Evolutionary conservation across 1,284 basidiomycete genomes (phyloP).

Genomic region (Boletus mariae): DNA sequence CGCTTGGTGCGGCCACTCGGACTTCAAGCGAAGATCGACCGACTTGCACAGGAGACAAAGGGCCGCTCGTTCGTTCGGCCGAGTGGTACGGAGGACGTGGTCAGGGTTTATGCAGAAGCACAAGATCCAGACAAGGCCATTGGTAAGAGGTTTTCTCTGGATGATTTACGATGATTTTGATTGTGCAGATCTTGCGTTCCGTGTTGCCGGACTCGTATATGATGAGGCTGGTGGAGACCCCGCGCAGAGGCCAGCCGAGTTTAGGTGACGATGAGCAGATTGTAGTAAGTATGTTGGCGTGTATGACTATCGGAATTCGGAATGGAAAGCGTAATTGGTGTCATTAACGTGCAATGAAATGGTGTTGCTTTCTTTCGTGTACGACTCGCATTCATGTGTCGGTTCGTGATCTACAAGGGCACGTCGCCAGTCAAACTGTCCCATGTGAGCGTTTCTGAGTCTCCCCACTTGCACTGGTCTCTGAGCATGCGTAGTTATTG

Average conservation of each 20-base stretch:
- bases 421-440: constrained; percentile 84
- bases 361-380: background rate
- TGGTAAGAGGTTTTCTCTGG: constrained; percentile 49
- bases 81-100: constrained; percentile 98
- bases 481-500: constrained; percentile 55
- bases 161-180: constrained; percentile 6
- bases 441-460: constrained; percentile 50
- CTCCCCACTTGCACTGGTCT: background rate
- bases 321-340: background rate
- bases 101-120: constrained; percentile 97
- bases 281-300: background rate
- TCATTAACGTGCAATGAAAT: background rate
- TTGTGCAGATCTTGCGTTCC: constrained; percentile 70
- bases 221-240: constrained; percentile 75
- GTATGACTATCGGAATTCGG: constrained; percentile 6
- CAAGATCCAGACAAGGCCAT: constrained; percentile 72
- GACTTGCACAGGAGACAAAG: constrained; percentile 78
- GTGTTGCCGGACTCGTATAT: constrained; percentile 79
- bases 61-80: constrained; percentile 94
- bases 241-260: constrained; percentile 64
- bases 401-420: constrained; percentile 90
- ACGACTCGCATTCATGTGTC: constrained; percentile 56
- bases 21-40: constrained; percentile 86
- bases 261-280: constrained; percentile 39
- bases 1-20: constrained; percentile 78